Evolutionary conservation across 176 grass and related monocot genomes (phyloP).

Genomic region (Avena atlantica): DNA sequence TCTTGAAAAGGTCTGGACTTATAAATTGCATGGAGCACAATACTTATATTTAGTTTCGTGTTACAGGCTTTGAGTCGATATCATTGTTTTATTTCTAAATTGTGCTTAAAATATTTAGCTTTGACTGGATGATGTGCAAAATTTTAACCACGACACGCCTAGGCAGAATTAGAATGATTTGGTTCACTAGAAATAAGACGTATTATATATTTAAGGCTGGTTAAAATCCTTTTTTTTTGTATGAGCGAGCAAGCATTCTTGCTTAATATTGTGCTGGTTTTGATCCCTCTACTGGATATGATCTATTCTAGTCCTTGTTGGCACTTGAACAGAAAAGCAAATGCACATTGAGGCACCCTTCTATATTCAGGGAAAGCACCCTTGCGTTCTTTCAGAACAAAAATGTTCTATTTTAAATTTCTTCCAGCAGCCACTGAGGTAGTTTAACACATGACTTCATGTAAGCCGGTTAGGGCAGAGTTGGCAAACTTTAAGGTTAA

Average conservation of each 20-base stretch:
- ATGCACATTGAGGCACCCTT: not conserved
- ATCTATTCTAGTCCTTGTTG: not conserved
- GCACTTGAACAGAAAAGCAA: conserved; percentile 1
- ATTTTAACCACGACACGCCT: not conserved
- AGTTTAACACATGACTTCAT: not conserved
- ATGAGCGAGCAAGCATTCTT: not conserved
- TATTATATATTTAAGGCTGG: not conserved
- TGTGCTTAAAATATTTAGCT: not conserved
- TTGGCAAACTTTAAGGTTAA: not conserved
- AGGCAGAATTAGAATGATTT: not conserved
- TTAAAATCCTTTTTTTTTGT: not conserved
- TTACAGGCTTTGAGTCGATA: not conserved
- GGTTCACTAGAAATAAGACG: not conserved
- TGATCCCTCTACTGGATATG: conserved; percentile 12
- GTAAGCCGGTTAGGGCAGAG: not conserved
- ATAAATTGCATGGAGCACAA: conserved; percentile 1
- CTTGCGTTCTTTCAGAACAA: not conserved
- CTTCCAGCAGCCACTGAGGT: not conserved
- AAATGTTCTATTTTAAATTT: not conserved
- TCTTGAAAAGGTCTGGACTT: conserved; percentile 72
- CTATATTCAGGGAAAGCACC: not conserved
- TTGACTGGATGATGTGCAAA: not conserved
- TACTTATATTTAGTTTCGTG: not conserved
- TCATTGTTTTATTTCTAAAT: not conserved
- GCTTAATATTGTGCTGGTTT: not conserved